Base-by-base conservation (phyloP, 768 basidiomycete species). In the Rhizopogon vinicolor region DNA sequence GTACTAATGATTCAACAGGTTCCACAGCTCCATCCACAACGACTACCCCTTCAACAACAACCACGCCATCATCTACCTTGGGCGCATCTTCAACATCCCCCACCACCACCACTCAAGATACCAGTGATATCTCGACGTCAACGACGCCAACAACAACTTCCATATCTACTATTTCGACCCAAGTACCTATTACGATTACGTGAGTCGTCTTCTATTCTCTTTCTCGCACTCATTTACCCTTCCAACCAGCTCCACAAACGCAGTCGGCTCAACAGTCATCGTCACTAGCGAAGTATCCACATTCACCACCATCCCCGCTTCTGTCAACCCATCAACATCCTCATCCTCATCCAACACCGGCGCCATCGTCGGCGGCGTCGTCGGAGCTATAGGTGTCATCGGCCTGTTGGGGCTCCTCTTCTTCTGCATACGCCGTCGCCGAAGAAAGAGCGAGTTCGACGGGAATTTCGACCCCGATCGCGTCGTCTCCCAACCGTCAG, bases 391-490 rank as follows among this genome's bases (percentile, higher is more conserved):
- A 3, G 69, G 59, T 1, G 57, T 63, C 3, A 39, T 79, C 22
- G 37, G 57, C 13, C 2, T 69, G 9, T 1, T 76, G 18, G 58
- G 58, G 3, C 22, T 72, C 55, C 33, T 74, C 14, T 9, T 72
- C 49, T 65, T 70, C 52, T 71, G 67, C 43, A 51, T 73, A 42
- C 65, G 68, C 7, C 61, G 53, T 25, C 58, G 63, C 2, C 46
- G 39, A 8, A 59, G 58, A 44, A 61, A 58, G 35, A 72, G 77
- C 54, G 78, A 80, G 28, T 79, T 79, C 44, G 78, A 79, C 53
- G 78, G 78, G 50, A 70, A 79, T 68, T 79, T 79, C 55, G 78
- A 79, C 40, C 78, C 78, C 0, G 78, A 79, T 56, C 73, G 71
- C 5, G 71, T 79, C 41, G 58, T 70, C 2, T 63, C 62, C 10